These are phyloP conservation scores for Zopfochytrium polystomum DNA, from an alignment of 371 early-diverging fungal genomes.

Conservation along the genomic window DNA sequence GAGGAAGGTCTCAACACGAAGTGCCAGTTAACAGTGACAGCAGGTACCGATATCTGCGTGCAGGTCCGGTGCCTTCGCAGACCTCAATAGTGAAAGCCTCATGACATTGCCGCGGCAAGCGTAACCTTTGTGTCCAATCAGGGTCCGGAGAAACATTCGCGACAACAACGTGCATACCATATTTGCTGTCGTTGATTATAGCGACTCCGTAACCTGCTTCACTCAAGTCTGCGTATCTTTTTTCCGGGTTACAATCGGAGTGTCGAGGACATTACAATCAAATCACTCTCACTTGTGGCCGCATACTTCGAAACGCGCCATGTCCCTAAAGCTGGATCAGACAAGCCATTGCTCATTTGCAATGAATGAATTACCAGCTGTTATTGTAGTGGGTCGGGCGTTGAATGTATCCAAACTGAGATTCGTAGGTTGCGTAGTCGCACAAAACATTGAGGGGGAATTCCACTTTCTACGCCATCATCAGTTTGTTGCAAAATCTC, in stretches of 20 bases:
- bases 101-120: slow-evolving; percentile 79
- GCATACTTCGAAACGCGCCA: slow-evolving; percentile 94
- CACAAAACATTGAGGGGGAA: slow-evolving; percentile 80
- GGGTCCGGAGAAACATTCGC: too few species aligned
- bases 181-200: slow-evolving; percentile 78
- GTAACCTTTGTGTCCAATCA: too few species aligned
- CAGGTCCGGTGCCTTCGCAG: slow-evolving; percentile 80
- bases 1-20: slow-evolving; percentile 3
- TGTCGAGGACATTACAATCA: too few species aligned
- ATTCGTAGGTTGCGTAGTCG: slow-evolving; percentile 91
- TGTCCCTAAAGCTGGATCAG: slow-evolving; percentile 53
- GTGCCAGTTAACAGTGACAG: background rate
- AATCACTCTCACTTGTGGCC: slow-evolving; percentile 87
- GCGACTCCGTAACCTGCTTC: slow-evolving; percentile 94
- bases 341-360: background rate
- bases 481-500: too few species aligned
- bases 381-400: slow-evolving; percentile 94
- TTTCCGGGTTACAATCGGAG: too few species aligned
- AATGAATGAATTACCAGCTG: slow-evolving; percentile 49
- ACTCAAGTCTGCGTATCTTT: slow-evolving; percentile 86
- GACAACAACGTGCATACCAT: too few species aligned
- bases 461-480: slow-evolving; percentile 69
- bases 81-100: slow-evolving; percentile 75
- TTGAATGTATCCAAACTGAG: slow-evolving; percentile 87
- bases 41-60: slow-evolving; percentile 62